A percentile compares a stretch with the other conserved stretches of the same genome.
Conservation (phyloP, 495 filamentous ascomycete genomes). For the Trichocladium antarcticum region DNA sequence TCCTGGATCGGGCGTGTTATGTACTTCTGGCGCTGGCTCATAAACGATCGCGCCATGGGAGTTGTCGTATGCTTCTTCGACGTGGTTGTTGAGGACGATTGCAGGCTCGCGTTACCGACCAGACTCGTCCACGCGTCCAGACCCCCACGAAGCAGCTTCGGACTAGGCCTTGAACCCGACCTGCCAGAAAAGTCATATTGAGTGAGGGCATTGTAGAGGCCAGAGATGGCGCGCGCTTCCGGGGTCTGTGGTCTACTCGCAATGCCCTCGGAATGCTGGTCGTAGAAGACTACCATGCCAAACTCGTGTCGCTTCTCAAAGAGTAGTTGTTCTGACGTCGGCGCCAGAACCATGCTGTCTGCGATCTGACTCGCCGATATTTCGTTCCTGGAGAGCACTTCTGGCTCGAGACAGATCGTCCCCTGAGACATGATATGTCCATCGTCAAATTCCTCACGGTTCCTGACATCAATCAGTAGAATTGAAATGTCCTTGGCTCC, state of each 20-base stretch:
- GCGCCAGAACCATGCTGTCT: slow-evolving; percentile 70
- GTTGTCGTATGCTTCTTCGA: slow-evolving; percentile 9
- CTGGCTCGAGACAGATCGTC: slow-evolving; percentile 86
- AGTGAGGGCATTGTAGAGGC: slow-evolving; percentile 65
- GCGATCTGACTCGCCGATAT: slow-evolving; percentile 79
- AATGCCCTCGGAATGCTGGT: slow-evolving; percentile 48
- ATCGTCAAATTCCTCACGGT: slow-evolving; percentile 68
- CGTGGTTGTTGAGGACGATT: slow-evolving; percentile 22
- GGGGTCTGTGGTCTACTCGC: slow-evolving; percentile 33
- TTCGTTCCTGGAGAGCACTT: slow-evolving; percentile 53
- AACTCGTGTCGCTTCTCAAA: slow-evolving; percentile 70
- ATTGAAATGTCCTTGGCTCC: slow-evolving; percentile 45
- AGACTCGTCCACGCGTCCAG: slow-evolving; percentile 75
- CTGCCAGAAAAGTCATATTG: slow-evolving; percentile 67
- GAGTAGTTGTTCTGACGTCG: slow-evolving; percentile 56
- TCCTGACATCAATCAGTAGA: slow-evolving; percentile 76
- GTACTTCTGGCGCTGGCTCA: slow-evolving; percentile 17
- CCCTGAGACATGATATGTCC: slow-evolving; percentile 76
- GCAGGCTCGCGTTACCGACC: slow-evolving; percentile 57
- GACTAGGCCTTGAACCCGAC: slow-evolving; percentile 42
- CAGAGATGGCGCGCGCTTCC: slow-evolving; percentile 49
- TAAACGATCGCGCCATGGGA: slow-evolving; percentile 11
- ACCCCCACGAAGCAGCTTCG: slow-evolving; percentile 70
- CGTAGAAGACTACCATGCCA: slow-evolving; percentile 85
- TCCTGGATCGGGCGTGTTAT: slow-evolving; percentile 23